phyloP scores from a whole-genome alignment of 495 filamentous ascomycete genomes.

The Penicillium daleae region DNA sequence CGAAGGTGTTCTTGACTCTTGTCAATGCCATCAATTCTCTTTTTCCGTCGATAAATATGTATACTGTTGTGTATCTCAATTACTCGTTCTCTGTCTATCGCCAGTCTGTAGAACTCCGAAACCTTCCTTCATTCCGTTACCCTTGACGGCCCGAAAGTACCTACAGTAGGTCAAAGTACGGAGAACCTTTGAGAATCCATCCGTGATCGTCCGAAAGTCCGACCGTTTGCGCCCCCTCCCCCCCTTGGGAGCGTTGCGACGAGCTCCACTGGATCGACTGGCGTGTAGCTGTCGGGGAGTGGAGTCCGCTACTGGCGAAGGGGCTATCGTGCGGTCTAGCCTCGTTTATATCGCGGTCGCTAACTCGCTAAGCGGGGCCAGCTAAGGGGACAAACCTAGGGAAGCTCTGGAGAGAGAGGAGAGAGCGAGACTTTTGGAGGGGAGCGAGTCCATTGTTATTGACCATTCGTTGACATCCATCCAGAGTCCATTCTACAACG shows the following conservation, averaged over 20 bases:
- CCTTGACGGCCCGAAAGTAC: not conserved
- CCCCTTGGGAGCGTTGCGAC: not conserved
- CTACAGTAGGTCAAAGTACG: not conserved
- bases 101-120: not conserved
- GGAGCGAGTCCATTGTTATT: not conserved
- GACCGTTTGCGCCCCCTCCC: not conserved
- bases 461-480: not conserved
- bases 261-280: conserved; percentile 7
- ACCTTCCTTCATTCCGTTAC: not conserved
- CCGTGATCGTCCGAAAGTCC: conserved; percentile 4
- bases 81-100: too few relatives aligned
- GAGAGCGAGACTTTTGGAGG: too few relatives aligned
- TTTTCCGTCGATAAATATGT: too few relatives aligned
- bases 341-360: conserved; percentile 2
- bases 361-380: not conserved
- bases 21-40: not conserved
- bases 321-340: conserved; percentile 16
- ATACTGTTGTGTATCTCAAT: not conserved
- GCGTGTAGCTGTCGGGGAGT: conserved; percentile 2
- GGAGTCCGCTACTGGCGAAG: not conserved
- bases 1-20: not conserved
- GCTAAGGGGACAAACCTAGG: not conserved
- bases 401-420: not conserved
- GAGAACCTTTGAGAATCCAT: not conserved
- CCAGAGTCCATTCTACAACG: not conserved